Evolutionary conservation across 805 yeast genomes (phyloP).

Genomic region (Wickerhamomyces canadensis): DNA sequence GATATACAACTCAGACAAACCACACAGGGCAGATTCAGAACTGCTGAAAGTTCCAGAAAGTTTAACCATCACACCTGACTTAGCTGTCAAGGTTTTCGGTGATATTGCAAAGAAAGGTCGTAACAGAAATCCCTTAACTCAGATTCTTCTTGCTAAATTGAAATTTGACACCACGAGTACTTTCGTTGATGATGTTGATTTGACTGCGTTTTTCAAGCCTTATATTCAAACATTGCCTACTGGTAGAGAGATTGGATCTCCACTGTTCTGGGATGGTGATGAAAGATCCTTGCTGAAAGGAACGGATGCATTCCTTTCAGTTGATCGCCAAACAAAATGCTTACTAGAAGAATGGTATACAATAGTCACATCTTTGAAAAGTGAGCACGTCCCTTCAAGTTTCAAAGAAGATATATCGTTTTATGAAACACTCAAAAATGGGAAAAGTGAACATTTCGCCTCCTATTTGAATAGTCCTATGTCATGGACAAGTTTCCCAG

Average conservation of each 20-base stretch:
- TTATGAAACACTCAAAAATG: slow-evolving; percentile 20
- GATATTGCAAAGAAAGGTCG: slow-evolving; percentile 6
- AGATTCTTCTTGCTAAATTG: slow-evolving; percentile 36
- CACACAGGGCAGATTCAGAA: slow-evolving; percentile 9
- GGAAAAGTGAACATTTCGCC: slow-evolving; percentile 21
- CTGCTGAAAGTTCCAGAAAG: slow-evolving; percentile 34
- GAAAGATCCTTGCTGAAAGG: slow-evolving; percentile 53
- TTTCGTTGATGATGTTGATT: slow-evolving; percentile 4
- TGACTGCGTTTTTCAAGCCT: slow-evolving; percentile 28
- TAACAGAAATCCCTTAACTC: slow-evolving; percentile 18
- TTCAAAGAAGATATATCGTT: slow-evolving; percentile 23
- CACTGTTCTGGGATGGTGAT: slow-evolving; percentile 56
- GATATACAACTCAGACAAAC: slow-evolving; percentile 14
- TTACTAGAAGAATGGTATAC: slow-evolving; percentile 58
- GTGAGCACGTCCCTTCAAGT: slow-evolving; percentile 8
- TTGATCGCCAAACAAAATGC: slow-evolving; percentile 38
- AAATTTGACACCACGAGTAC: slow-evolving; percentile 29
- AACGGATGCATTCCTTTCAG: slow-evolving; percentile 60
- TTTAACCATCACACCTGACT: slow-evolving; percentile 31
- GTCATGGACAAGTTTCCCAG: slow-evolving; percentile 61
- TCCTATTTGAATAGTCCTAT: slow-evolving; percentile 21
- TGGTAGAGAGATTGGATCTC: slow-evolving; percentile 42
- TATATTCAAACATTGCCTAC: slow-evolving; percentile 48
- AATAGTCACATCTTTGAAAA: slow-evolving; percentile 19
- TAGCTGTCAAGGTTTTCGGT: slow-evolving; percentile 29